Percentiles rank a stretch among this genome's conserved stretches.
Evolutionary conservation across 805 yeast genomes (phyloP).

Genomic region (Myxozyma udenii): DNA sequence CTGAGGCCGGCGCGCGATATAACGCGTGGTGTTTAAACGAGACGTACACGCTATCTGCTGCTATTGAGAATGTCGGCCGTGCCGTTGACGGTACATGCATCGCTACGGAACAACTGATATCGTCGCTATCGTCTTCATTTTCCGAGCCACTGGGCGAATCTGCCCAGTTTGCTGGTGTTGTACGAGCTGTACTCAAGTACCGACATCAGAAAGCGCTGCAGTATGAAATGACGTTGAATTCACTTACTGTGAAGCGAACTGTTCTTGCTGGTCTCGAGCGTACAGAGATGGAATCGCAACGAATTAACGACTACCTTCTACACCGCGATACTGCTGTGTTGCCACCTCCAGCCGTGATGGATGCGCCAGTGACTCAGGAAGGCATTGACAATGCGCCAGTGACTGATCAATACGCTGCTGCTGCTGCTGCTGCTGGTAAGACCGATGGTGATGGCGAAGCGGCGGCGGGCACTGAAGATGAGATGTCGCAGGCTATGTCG

Average conservation of each 20-base stretch:
- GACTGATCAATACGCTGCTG: constrained; percentile 13
- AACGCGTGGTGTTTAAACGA: constrained; percentile 59
- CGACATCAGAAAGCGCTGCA: constrained; percentile 58
- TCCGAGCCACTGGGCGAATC: constrained; percentile 68
- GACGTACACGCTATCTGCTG: constrained; percentile 44
- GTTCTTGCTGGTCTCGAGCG: constrained; percentile 42
- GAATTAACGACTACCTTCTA: constrained; percentile 38
- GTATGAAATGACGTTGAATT: constrained; percentile 45
- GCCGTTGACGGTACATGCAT: constrained; percentile 65
- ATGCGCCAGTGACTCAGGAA: constrained; percentile 3
- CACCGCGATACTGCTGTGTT: constrained; percentile 14
- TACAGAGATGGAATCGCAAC: constrained; percentile 46
- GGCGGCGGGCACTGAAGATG: constrained; percentile 3
- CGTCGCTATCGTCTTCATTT: constrained; percentile 55
- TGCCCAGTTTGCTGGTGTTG: constrained; percentile 60
- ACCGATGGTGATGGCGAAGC: not conserved
- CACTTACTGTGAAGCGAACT: constrained; percentile 39
- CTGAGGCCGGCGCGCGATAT: constrained; percentile 72
- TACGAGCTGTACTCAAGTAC: constrained; percentile 58
- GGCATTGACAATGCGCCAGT: constrained; percentile 6
- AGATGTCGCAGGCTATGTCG: not conserved
- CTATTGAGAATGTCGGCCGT: constrained; percentile 80
- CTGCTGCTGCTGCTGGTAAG: constrained; percentile 6
- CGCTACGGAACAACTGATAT: constrained; percentile 51
- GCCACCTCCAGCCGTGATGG: constrained; percentile 8